Evolutionary conservation across 306 rosid species (phyloP).

Genomic region (Corylus americana): DNA sequence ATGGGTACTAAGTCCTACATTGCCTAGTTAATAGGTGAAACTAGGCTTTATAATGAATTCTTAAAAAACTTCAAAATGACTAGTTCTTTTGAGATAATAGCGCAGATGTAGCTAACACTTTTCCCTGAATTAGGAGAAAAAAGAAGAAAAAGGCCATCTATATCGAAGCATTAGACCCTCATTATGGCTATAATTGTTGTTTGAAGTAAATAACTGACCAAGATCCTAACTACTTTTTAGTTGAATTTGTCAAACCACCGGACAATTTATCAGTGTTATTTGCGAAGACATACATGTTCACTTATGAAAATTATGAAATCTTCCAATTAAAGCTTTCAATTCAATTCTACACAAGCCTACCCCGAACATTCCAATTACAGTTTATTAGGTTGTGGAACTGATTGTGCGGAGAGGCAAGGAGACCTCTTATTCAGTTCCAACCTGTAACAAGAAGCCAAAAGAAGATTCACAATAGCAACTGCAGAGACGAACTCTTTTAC

Average conservation of each 20-base stretch:
- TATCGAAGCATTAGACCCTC: no score
- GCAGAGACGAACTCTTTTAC: slow-evolving; percentile 24
- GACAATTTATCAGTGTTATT: neutral
- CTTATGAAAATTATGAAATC: neutral
- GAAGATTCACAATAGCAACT: slow-evolving; percentile 24
- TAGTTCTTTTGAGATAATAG: no score
- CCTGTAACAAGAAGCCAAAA: slow-evolving; percentile 24
- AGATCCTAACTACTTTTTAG: no score
- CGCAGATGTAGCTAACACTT: no score
- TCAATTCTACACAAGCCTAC: slow-evolving; percentile 20
- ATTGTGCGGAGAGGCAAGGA: slow-evolving; percentile 29
- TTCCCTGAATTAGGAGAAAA: no score
- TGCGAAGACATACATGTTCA: neutral
- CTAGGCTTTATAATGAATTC: no score
- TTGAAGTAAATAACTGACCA: no score
- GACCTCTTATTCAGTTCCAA: slow-evolving; percentile 34
- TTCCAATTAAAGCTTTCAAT: neutral
- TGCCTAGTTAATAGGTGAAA: no score
- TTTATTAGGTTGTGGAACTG: slow-evolving; percentile 14
- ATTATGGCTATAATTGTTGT: no score
- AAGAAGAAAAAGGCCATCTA: no score
- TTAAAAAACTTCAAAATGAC: no score
- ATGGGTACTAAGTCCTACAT: no score
- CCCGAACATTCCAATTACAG: neutral
- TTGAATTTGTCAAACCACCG: neutral